Evolutionary conservation across 1,139 yeast species (phyloP), one percentile per base, ranked within the genome.

Genomic region (Geotrichum bryndzae): DNA sequence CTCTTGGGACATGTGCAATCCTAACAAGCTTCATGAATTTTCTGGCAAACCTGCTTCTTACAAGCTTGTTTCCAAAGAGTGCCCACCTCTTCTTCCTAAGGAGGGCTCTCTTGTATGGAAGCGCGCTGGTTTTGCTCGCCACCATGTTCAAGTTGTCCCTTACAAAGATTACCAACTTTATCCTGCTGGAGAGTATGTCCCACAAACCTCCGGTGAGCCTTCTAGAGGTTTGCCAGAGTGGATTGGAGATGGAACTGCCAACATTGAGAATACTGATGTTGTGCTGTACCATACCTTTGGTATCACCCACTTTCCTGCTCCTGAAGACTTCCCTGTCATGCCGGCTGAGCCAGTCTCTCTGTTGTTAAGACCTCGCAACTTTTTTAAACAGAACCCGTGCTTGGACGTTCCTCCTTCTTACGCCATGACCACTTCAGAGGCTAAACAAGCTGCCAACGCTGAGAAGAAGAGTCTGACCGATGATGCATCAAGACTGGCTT

Each of bases 311-410:
- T 86, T 87, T 83, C 96, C 96, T 64, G 85, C 92, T 13, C 94
- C 95, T 65, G 95, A 88, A 78, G 96, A 88, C 76, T 88, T 87
- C 86, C 94, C 95, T 64, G 84, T 88, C 68, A 88, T 88, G 95
- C 95, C 95, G 57, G 87, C 91, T 51, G 96, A 88, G 76, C 87
- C 89, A 69, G 85, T 87, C 70, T 84, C 86, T 65, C 79, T 88
- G 68, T 79, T 86, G 78, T 78, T 88, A 73, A 82, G 94, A 74
- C 95, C 95, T 68, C 82, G 94, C 73, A 85, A 88, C 75, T 84
- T 88, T 77, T 88, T 88, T 80, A 77, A 80, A 51, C 88, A 85
- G 73, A 88, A 87, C 73, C 95, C 96, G 48, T 88, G 84, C 56
- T 79, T 88, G 68, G 94, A 88, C 69, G 82, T 88, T 64, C 83